phyloP scores from a whole-genome alignment of 2,329 filamentous ascomycete genomes.

The Alternaria angustiovoidea region DNA sequence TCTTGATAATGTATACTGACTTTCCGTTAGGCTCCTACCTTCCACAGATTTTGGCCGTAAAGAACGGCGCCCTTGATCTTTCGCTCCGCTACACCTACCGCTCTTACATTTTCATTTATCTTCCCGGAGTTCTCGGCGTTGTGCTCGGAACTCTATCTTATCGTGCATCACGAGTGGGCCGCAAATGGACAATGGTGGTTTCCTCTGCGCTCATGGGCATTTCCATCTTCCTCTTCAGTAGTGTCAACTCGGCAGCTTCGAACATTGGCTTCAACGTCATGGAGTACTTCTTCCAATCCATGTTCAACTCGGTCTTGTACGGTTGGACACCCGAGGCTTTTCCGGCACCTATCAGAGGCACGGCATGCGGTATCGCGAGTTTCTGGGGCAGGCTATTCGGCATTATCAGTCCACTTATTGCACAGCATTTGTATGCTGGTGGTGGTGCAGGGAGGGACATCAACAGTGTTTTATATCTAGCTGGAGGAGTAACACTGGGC shows the following conservation, averaged over 20 bases:
- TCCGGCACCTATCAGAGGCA: conserved; percentile 61
- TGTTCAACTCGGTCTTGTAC: conserved; percentile 63
- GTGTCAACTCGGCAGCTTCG: conserved; percentile 55
- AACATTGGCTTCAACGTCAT: conserved; percentile 61
- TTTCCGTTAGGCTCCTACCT: conserved; percentile 54
- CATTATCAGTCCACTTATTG: conserved; percentile 66
- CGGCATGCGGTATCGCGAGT: conserved; percentile 63
- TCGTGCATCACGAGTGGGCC: conserved; percentile 53
- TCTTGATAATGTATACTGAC: conserved; percentile 11
- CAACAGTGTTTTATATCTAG: conserved; percentile 64
- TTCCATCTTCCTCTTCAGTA: conserved; percentile 56
- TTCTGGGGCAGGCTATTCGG: conserved; percentile 68
- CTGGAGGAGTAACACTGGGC: conserved; percentile 63
- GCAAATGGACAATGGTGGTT: conserved; percentile 57
- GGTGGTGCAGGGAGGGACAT: conserved; percentile 47
- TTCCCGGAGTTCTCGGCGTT: conserved; percentile 62
- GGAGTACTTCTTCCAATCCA: conserved; percentile 62
- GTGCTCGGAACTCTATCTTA: conserved; percentile 59
- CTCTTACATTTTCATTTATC: conserved; percentile 64
- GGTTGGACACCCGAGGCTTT: conserved; percentile 63
- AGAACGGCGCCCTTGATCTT: conserved; percentile 57
- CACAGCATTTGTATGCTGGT: conserved; percentile 54
- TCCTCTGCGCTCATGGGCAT: conserved; percentile 55
- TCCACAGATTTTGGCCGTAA: conserved; percentile 61
- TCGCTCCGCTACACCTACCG: conserved; percentile 60